These are phyloP conservation scores for Tolypocladium nubicola DNA, from an alignment of 2,329 filamentous ascomycete species.

Conservation along the genomic window DNA sequence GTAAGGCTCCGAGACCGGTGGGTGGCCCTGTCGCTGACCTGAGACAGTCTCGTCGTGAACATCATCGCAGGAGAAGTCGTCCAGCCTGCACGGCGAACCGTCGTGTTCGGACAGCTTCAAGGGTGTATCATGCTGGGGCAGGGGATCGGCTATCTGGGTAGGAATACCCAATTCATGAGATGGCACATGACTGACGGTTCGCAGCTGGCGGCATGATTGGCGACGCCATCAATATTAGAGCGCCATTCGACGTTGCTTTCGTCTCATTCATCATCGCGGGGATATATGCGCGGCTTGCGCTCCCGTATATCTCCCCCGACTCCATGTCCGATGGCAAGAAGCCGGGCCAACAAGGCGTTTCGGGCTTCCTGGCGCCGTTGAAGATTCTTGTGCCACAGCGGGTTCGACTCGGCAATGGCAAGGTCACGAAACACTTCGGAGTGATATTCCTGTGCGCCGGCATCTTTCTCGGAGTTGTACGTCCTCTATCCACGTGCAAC, in stretches of 20 bases:
- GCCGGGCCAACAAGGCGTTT: constrained; percentile 21
- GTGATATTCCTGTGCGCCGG: constrained; percentile 53
- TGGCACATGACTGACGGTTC: background rate
- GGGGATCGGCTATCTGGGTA: constrained; percentile 50
- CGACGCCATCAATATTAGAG: constrained; percentile 49
- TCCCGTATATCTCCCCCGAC: constrained; percentile 41
- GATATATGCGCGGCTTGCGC: constrained; percentile 26
- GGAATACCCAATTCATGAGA: constrained; percentile 6
- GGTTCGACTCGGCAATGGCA: constrained; percentile 39
- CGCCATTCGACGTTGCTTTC: constrained; percentile 55
- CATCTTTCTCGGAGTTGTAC: constrained; percentile 54
- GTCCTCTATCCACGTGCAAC: constrained; percentile 9
- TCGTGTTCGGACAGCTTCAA: constrained; percentile 53
- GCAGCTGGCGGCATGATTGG: constrained; percentile 53
- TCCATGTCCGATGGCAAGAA: constrained; percentile 22
- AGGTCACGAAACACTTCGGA: constrained; percentile 44
- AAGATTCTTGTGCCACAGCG: constrained; percentile 49
- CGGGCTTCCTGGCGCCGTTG: constrained; percentile 52
- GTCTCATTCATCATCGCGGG: constrained; percentile 39
- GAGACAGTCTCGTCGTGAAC: constrained; percentile 47
- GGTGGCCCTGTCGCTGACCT: background rate
- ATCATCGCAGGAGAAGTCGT: constrained; percentile 58
- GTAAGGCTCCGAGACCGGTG: constrained; percentile 12
- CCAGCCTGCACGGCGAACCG: constrained; percentile 47
- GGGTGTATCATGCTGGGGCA: constrained; percentile 58